phyloP scores from a whole-genome alignment of 768 basidiomycete genomes.

The Cystofilobasidium macerans region DNA sequence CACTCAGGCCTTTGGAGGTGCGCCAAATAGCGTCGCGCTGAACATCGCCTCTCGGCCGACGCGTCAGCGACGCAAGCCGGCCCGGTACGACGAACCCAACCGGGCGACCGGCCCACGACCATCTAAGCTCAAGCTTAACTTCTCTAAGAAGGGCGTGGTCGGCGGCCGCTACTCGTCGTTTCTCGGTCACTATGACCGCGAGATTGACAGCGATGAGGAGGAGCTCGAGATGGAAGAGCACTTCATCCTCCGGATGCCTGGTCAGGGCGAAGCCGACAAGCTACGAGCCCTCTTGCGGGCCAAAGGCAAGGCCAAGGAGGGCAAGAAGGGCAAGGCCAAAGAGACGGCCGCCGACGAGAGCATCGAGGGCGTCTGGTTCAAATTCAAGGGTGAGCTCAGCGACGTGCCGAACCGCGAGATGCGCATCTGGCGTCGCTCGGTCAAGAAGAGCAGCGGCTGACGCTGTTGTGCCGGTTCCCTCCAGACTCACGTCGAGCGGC shows the following conservation, averaged over 20 bases:
- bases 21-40: background rate
- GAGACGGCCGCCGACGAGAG: conserved; percentile 40
- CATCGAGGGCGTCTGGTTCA: conserved; percentile 83
- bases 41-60: background rate
- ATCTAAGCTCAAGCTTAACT: conserved; percentile 23
- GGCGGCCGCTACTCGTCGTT: conserved; percentile 17
- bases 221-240: conserved; percentile 94
- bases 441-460: background rate
- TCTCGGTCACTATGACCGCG: conserved; percentile 73
- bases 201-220: conserved; percentile 81
- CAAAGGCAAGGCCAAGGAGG: conserved; percentile 55
- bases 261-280: conserved; percentile 50
- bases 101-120: background rate
- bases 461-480: conserved; percentile 4
- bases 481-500: conserved; percentile 80
- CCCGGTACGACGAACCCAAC: background rate
- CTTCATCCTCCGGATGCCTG: conserved; percentile 80
- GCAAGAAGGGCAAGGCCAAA: conserved; percentile 33
- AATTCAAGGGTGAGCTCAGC: conserved; percentile 69
- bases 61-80: background rate
- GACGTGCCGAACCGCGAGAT: background rate
- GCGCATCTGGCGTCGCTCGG: background rate
- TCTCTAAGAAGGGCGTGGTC: background rate
- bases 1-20: background rate
- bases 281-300: conserved; percentile 45